Evolutionary conservation across 257 asterid genomes (phyloP).

Genomic region (Anisodus tanguticus): DNA sequence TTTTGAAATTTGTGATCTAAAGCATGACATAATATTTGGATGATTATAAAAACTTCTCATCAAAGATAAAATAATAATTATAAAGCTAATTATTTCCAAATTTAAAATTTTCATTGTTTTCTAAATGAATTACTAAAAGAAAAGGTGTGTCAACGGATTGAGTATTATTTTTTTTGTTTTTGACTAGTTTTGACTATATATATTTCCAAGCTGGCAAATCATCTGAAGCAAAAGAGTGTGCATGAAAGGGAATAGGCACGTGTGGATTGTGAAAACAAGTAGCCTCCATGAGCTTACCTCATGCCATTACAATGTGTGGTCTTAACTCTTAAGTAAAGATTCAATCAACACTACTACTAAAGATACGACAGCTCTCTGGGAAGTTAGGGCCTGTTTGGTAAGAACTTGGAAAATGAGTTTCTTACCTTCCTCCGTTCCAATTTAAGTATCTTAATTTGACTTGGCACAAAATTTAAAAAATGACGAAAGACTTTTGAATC

Average conservation of each 20-base stretch:
- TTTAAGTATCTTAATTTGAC: too few species aligned
- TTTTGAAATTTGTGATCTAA: too few species aligned
- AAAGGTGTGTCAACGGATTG: not conserved
- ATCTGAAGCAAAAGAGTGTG: conserved; percentile 31
- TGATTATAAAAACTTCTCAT: too few species aligned
- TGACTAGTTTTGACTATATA: not conserved
- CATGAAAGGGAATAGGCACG: conserved; percentile 30
- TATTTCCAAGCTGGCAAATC: conserved; percentile 31
- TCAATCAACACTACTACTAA: conserved; percentile 3
- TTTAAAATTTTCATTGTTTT: not conserved
- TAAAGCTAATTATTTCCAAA: too few species aligned
- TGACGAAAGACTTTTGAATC: too few species aligned
- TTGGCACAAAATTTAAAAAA: too few species aligned
- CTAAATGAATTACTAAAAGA: not conserved
- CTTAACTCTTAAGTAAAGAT: not conserved
- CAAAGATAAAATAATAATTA: too few species aligned
- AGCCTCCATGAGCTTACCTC: conserved; percentile 34
- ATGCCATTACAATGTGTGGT: conserved; percentile 27
- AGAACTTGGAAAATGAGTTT: too few species aligned
- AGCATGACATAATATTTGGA: too few species aligned
- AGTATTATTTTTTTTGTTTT: not conserved
- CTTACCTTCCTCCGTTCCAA: too few species aligned
- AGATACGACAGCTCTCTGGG: not conserved
- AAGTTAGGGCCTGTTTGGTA: too few species aligned
- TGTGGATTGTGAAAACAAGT: conserved; percentile 23